Conservation (phyloP, 1,284 basidiomycete species). For the Leccinum fallax region DNA sequence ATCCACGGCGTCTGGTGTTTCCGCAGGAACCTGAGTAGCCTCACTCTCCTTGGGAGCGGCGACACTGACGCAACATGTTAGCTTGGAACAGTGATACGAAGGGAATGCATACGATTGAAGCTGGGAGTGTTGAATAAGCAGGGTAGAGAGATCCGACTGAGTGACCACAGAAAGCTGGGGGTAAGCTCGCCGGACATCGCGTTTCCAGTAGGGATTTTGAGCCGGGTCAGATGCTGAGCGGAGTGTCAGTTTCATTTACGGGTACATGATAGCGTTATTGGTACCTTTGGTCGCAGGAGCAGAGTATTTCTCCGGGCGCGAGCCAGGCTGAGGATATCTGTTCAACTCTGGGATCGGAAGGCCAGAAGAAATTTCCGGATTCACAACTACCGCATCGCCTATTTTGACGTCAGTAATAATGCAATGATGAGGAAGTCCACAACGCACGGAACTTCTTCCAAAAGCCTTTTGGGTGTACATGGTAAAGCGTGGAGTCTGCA, state of each 20-base stretch:
- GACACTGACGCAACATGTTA: conserved; percentile 45
- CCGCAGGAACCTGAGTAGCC: conserved; percentile 50
- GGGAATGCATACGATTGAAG: conserved; percentile 56
- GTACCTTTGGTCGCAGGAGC: conserved; percentile 87
- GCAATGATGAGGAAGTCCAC: background rate
- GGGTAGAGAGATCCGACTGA: conserved; percentile 76
- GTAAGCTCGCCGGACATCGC: conserved; percentile 90
- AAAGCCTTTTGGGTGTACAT: conserved; percentile 84
- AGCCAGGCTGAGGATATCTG: conserved; percentile 86
- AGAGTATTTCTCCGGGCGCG: conserved; percentile 82
- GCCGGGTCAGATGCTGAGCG: conserved; percentile 75
- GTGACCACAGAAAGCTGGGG: conserved; percentile 86
- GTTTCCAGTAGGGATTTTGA: conserved; percentile 91
- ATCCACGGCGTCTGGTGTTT: conserved; percentile 49
- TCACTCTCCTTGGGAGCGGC: conserved; percentile 53
- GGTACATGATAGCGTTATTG: conserved; percentile 21
- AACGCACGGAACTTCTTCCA: conserved; percentile 91
- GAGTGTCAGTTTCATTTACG: conserved; percentile 5
- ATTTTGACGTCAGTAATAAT: conserved; percentile 17
- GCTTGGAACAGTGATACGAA: conserved; percentile 4
- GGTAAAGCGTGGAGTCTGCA: conserved; percentile 86
- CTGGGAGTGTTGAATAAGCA: conserved; percentile 82
- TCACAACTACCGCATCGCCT: conserved; percentile 79
- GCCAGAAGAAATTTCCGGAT: conserved; percentile 91
- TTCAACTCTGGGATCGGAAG: conserved; percentile 77